phyloP scores from a whole-genome alignment of 179 eudicot species.

The Pouteria campechiana region DNA sequence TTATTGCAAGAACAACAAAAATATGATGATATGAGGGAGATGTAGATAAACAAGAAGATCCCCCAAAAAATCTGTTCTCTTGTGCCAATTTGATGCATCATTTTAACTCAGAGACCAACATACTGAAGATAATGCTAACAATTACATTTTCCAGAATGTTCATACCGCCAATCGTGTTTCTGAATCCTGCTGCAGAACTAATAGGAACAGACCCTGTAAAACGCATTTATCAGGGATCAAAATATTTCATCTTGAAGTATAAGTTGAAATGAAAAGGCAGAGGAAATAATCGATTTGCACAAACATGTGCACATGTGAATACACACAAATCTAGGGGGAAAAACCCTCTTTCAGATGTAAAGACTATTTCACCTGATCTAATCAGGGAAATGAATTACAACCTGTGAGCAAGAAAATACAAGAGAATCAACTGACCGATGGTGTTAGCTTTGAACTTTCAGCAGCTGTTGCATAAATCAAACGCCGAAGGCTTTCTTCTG shows the following conservation, averaged over 20 bases:
- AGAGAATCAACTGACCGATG: conserved; percentile 50
- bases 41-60: too few relatives aligned
- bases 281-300: too few relatives aligned
- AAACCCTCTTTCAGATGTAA: too few relatives aligned
- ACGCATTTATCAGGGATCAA: conserved; percentile 7
- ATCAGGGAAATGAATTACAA: neutral
- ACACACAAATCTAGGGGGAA: too few relatives aligned
- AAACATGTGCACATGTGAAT: too few relatives aligned
- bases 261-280: neutral
- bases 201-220: conserved; percentile 66
- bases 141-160: too few relatives aligned
- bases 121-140: too few relatives aligned
- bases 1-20: too few relatives aligned
- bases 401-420: neutral
- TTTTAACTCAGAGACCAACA: too few relatives aligned
- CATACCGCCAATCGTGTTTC: conserved; percentile 79
- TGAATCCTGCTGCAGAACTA: conserved; percentile 74
- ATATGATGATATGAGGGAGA: conserved; percentile 1
- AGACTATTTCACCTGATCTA: conserved; percentile 1
- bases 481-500: conserved; percentile 55
- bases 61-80: too few relatives aligned
- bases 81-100: too few relatives aligned
- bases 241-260: neutral
- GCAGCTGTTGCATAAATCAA: conserved; percentile 74
- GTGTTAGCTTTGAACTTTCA: conserved; percentile 54